A percentile compares a stretch with the other conserved stretches of the same genome.
Evolutionary conservation across 1,139 yeast genomes (phyloP).

Genomic region (Candida sanyaensis): DNA sequence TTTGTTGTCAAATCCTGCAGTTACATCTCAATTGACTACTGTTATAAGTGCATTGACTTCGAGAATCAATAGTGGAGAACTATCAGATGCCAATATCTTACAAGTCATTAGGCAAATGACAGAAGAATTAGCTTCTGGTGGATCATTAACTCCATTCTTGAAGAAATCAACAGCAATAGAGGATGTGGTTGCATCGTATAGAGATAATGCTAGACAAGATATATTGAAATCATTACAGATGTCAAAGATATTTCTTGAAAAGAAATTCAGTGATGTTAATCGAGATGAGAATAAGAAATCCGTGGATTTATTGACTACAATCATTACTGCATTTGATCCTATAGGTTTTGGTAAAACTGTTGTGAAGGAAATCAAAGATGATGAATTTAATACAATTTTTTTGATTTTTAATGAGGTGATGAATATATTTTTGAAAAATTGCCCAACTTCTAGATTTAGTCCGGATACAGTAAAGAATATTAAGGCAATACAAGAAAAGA

Average conservation of each 20-base stretch:
- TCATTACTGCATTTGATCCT: conserved; percentile 22
- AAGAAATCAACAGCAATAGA: conserved; percentile 17
- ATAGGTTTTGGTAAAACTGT: conserved; percentile 4
- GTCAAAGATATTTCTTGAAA: conserved; percentile 38
- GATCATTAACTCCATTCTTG: conserved; percentile 17
- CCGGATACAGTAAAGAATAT: conserved; percentile 18
- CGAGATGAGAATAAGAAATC: conserved; percentile 17
- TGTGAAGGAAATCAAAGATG: conserved; percentile 1
- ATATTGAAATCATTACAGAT: conserved; percentile 38
- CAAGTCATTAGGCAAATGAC: conserved; percentile 47
- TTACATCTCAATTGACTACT: conserved; percentile 33
- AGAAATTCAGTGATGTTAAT: conserved; percentile 7
- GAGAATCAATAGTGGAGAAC: conserved; percentile 20
- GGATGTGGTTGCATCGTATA: conserved; percentile 28
- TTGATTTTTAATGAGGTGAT: conserved; percentile 11
- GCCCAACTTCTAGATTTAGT: conserved; percentile 19
- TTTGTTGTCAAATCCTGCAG: conserved; percentile 12
- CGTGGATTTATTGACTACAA: conserved; percentile 25
- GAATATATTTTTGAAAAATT: conserved; percentile 29
- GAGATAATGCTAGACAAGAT: conserved; percentile 24
- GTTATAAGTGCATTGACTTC: conserved; percentile 29
- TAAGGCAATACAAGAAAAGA: conserved; percentile 29
- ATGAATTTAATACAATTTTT: neutral
- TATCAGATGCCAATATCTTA: conserved; percentile 32
- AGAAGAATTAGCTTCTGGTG: conserved; percentile 32